Percentiles rank a stretch among this genome's conserved stretches.
Conservation (phyloP, 2,329 filamentous ascomycete species). For the Colletotrichum eleusines region DNA sequence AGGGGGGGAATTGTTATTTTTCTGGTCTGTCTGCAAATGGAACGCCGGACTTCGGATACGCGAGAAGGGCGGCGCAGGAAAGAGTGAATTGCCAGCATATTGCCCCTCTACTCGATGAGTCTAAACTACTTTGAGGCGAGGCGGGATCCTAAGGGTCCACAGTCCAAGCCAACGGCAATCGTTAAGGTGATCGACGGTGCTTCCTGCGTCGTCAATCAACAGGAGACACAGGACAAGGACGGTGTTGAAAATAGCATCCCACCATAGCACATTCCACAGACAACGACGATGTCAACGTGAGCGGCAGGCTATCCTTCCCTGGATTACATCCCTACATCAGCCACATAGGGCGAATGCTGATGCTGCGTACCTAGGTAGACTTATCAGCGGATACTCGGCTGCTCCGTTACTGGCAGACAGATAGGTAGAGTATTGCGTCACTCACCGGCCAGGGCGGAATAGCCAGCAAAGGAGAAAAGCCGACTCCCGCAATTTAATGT, state of each 20-base stretch:
- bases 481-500: neutral
- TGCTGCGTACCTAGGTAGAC: neutral
- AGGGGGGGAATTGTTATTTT: neutral
- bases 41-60: neutral
- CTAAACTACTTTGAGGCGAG: neutral
- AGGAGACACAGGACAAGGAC: neutral
- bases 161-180: neutral
- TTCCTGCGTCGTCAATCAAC: slow-evolving; percentile 2
- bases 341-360: neutral
- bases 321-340: neutral
- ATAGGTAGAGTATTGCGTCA: too few relatives aligned
- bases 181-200: neutral
- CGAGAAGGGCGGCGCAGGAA: neutral
- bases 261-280: neutral
- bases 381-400: neutral
- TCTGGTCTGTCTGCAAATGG: too few relatives aligned
- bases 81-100: neutral
- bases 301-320: neutral
- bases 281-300: neutral
- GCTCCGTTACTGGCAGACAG: neutral
- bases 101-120: neutral
- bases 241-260: neutral
- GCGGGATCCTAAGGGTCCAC: neutral
- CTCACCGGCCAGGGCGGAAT: neutral
- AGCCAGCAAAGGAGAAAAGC: neutral